These are phyloP conservation scores for Fraxinus xanthoxyloides DNA, from an alignment of 305 asterid genomes.

Conservation along the genomic window DNA sequence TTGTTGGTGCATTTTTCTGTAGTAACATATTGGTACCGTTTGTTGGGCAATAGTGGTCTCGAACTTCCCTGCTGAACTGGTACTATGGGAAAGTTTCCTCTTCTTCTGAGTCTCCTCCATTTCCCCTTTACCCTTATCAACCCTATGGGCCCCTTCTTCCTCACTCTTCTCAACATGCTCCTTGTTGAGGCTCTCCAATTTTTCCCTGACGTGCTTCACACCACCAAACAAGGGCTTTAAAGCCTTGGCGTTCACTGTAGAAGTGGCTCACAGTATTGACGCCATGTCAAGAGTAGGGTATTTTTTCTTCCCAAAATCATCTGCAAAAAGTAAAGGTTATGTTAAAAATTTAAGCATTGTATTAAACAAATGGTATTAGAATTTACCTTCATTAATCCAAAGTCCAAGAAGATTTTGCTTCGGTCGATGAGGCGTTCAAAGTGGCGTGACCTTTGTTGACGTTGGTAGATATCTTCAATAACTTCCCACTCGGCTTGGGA, in stretches of 20 bases:
- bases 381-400: too few species aligned
- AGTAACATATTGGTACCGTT: too few species aligned
- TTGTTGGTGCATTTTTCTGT: too few species aligned
- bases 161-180: neutral
- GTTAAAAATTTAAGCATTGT: neutral
- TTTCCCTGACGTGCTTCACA: neutral
- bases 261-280: neutral
- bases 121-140: neutral
- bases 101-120: neutral
- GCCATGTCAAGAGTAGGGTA: neutral
- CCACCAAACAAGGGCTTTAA: neutral
- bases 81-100: neutral
- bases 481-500: too few species aligned
- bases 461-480: too few species aligned
- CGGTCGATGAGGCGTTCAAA: too few species aligned
- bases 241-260: too few species aligned
- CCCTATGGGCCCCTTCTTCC: neutral
- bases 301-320: neutral
- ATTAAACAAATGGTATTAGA: too few species aligned
- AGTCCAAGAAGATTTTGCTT: neutral
- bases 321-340: neutral
- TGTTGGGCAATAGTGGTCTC: neutral
- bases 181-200: neutral
- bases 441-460: too few species aligned
- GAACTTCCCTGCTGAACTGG: neutral